Evolutionary conservation across 495 filamentous ascomycete genomes (phyloP), one percentile per base, ranked within the genome.

Genomic region (Tuber melanosporum): DNA sequence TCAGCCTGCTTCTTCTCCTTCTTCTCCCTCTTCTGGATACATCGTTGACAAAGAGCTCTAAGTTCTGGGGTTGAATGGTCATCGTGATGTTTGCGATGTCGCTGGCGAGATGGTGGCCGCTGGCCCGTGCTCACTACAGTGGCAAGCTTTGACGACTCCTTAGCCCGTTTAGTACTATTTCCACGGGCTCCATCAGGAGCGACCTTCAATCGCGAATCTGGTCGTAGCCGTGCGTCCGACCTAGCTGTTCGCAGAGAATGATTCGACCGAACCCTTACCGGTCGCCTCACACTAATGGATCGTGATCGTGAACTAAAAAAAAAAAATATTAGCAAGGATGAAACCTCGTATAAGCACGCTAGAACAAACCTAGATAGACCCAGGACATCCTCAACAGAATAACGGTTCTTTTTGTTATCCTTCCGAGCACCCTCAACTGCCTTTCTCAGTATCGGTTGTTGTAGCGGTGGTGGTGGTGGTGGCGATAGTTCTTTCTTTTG

Each of bases 71-170:
- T 82, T 52, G 80, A 79, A 72, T 83, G 80, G 36, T 66, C 57
- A 75, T 83, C 81, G 73, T 83, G 81, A 42, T 83, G 81, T 73
- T 76, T 74, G 47, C 73, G 81, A 74, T 78, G 81, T 47, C 81
- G 80, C 57, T 82, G 80, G 15, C 71, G 80, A 42, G 66, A 73
- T 26, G 75, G 75, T 2, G 75, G 41, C 19, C 49, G 75, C 47
- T n/a, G 71, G 41, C 72, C 42, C 36, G 10, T 26, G 22, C 73
- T 72, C 71, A 10, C 5, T 22, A 22, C 71, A 46, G 45, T 46
- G 14, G 45, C 71, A 46, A 72, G 71, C 36, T 32, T 72, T n/a
- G 45, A 46, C 17, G 36, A 22, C 36, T 81, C 79, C 71, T 81
- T 81, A n/a, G 46, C 44, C 81, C 75, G 70, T 76, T 78, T 41